Evolutionary conservation across 208 protist species (phyloP).

Genomic region (Blechomonas ayalai): DNA sequence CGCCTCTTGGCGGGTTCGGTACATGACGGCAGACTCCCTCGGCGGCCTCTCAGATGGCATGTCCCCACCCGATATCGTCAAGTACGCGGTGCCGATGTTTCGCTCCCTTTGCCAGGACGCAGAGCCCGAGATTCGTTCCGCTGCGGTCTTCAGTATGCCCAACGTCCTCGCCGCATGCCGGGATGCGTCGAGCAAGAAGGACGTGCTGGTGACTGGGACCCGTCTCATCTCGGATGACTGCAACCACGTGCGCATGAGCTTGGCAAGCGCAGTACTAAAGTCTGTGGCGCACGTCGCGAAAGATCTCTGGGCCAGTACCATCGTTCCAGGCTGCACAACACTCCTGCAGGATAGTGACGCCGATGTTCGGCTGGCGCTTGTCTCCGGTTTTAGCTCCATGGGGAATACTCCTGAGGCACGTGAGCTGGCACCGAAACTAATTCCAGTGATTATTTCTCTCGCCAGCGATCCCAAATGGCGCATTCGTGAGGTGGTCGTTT

Average conservation of each 20-base stretch:
- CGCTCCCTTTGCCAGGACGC: slow-evolving; percentile 67
- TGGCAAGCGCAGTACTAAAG: slow-evolving; percentile 78
- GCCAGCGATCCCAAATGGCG: slow-evolving; percentile 83
- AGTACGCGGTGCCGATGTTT: slow-evolving; percentile 67
- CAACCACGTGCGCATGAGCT: slow-evolving; percentile 75
- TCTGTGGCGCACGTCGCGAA: slow-evolving; percentile 64
- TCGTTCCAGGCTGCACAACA: slow-evolving; percentile 72
- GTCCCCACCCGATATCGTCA: slow-evolving; percentile 46
- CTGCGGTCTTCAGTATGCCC: slow-evolving; percentile 78
- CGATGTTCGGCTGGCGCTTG: slow-evolving; percentile 77
- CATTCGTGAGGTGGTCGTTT: slow-evolving; percentile 77
- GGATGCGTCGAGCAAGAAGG: slow-evolving; percentile 47
- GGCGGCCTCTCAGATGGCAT: slow-evolving; percentile 53
- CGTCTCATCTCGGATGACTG: slow-evolving; percentile 62
- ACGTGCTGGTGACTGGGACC: slow-evolving; percentile 67
- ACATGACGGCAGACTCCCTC: slow-evolving; percentile 96
- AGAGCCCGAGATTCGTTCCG: slow-evolving; percentile 81
- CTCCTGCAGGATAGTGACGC: slow-evolving; percentile 74
- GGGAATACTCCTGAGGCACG: slow-evolving; percentile 75
- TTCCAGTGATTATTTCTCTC: slow-evolving; percentile 76
- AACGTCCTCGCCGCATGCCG: slow-evolving; percentile 48
- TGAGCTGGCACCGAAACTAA: slow-evolving; percentile 75
- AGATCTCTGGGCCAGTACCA: slow-evolving; percentile 62
- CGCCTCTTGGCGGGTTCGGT: slow-evolving; percentile 97
- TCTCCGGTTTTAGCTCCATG: slow-evolving; percentile 82